Percentiles rank a stretch among this genome's conserved stretches.
phyloP scores from a whole-genome alignment of 371 early-diverging fungal species.

The Actinomortierella ambigua region DNA sequence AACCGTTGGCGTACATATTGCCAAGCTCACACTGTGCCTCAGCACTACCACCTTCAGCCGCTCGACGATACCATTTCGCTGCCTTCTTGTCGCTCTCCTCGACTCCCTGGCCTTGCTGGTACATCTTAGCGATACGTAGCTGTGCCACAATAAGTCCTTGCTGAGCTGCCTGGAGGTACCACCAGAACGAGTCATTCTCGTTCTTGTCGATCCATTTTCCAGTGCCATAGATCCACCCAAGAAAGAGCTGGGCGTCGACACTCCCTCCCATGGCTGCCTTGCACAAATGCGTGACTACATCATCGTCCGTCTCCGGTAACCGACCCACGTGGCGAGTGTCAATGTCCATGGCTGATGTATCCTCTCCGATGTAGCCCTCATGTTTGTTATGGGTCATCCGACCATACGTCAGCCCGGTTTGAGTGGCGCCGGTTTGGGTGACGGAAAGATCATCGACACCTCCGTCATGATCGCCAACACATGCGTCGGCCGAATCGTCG shows the following conservation, averaged over 20 bases:
- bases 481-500: too few relatives aligned
- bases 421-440: too few relatives aligned
- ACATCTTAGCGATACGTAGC: constrained; percentile 80
- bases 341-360: too few relatives aligned
- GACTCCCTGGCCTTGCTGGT: constrained; percentile 76
- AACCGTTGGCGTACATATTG: constrained; percentile 82
- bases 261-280: constrained; percentile 59
- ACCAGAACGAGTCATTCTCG: constrained; percentile 67
- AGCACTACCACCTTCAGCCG: constrained; percentile 78
- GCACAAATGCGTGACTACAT: too few relatives aligned
- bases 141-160: constrained; percentile 82
- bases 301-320: too few relatives aligned
- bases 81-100: constrained; percentile 66
- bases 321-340: too few relatives aligned
- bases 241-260: constrained; percentile 79
- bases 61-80: constrained; percentile 75
- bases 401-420: too few relatives aligned
- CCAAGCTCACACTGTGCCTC: constrained; percentile 70
- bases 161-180: constrained; percentile 74
- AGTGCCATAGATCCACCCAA: constrained; percentile 85
- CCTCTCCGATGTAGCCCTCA: too few relatives aligned
- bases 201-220: constrained; percentile 77
- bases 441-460: too few relatives aligned
- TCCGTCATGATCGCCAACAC: too few relatives aligned
- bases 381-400: too few relatives aligned